Evolutionary conservation across 2,329 filamentous ascomycete genomes (phyloP), one percentile per base, ranked within the genome.

Genomic region (Fusarium staphyleae): DNA sequence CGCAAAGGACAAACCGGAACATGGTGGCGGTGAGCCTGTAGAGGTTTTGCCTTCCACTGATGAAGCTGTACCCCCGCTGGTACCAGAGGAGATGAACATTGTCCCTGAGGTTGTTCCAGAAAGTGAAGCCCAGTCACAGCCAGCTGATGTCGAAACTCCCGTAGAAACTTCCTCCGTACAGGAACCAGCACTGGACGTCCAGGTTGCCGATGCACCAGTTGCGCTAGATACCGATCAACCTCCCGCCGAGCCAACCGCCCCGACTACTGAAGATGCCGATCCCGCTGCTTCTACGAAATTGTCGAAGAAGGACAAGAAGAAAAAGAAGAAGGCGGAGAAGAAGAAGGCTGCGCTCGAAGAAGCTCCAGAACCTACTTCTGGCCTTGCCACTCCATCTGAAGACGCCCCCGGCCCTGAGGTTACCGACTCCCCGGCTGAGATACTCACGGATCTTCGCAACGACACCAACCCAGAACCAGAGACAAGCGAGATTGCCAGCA

Each of bases 231-330:
- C 36, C 36, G 57, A 66, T 29, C 42, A 60, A 28, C 24, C 49
- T 44, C 39, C 49, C 29, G 22, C 36, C 49, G 60, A 67, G 39
- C 45, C 55, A 39, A 15, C 49, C 18, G 14, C 18, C 8, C 37
- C 48, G 12, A 48, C 48, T 29, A 43, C 53, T 24, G 64, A 67
- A 44, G 66, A 65, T 19, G 48, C 58, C 41, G 66, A 69, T 24
- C 32, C 50, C 10, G 30, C 58, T 24, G 37, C 48, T 26, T 33
- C 67, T n/a, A 55, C 54, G 5, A 73, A 69, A 42, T 34, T 66
- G 22, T 71, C 71, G 13, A 72, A 73, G 59, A 74, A 71, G 51
- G 69, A 72, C 2, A 74, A 69, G 51, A 73, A 69, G 45, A 72
- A 66, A 32, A 57, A 60, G 36, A 62, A 65, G 19, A 64, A 65